Percentiles rank a stretch among this genome's conserved stretches.
phyloP scores from a whole-genome alignment of 2,329 filamentous ascomycete species.

The Lachnellula cervina region DNA sequence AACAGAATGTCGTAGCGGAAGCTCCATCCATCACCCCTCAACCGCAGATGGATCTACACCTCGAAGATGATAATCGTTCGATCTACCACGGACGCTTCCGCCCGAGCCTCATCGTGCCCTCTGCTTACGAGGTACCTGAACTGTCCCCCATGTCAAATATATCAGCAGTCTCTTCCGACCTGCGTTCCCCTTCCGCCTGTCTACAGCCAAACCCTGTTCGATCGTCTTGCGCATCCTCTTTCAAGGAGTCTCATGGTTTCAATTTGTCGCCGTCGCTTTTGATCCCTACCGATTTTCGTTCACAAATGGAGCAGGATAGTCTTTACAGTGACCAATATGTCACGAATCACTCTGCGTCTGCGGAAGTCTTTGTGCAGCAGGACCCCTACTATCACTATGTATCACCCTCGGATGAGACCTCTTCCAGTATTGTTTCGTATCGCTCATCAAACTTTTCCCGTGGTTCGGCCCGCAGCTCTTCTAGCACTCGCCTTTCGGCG shows the following conservation, averaged over 20 bases:
- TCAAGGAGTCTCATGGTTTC: constrained; percentile 56
- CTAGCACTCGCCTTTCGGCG: constrained; percentile 25
- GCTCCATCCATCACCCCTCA: constrained; percentile 11
- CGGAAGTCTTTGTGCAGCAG: constrained; percentile 19
- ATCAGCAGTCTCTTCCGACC: constrained; percentile 24
- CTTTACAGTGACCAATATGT: constrained; percentile 26
- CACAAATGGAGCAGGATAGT: constrained; percentile 42
- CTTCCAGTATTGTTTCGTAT: constrained; percentile 29
- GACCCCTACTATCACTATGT: constrained; percentile 21
- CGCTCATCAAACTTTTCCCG: constrained; percentile 30
- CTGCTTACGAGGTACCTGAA: constrained; percentile 26
- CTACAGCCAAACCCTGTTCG: constrained; percentile 20
- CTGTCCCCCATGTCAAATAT: constrained; percentile 28
- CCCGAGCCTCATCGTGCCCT: constrained; percentile 27
- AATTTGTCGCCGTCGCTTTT: constrained; percentile 57
- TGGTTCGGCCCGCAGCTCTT: constrained; percentile 26
- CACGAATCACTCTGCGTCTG: constrained; percentile 16
- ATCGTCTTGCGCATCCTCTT: constrained; percentile 45
- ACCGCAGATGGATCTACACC: constrained; percentile 18
- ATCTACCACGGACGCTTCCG: constrained; percentile 28
- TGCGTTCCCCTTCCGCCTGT: constrained; percentile 24
- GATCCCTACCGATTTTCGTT: constrained; percentile 55
- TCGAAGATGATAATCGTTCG: constrained; percentile 22
- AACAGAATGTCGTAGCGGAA: constrained; percentile 26
- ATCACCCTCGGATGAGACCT: constrained; percentile 29